These are phyloP conservation scores for Penicillium steckii DNA, from an alignment of 495 filamentous ascomycete species.

Conservation along the genomic window DNA sequence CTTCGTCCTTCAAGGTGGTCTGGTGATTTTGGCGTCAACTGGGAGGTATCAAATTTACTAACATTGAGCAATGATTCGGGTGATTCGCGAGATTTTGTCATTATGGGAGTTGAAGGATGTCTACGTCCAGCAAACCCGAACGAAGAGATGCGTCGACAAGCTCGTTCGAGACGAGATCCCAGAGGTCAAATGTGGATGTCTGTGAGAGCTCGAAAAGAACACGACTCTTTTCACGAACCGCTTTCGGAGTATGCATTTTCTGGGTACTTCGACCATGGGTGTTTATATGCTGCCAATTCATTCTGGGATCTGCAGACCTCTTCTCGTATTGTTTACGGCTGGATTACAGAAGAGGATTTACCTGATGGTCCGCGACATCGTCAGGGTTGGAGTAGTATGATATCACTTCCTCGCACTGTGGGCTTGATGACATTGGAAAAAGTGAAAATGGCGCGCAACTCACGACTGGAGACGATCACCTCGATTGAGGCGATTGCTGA, in stretches of 20 bases:
- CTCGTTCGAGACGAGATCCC: constrained; percentile 20
- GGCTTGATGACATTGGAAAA: constrained; percentile 24
- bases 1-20: constrained; percentile 44
- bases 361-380: constrained; percentile 32
- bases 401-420: constrained; percentile 34
- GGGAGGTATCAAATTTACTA: constrained; percentile 55
- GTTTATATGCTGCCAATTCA: constrained; percentile 38
- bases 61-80: constrained; percentile 38
- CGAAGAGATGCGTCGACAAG: constrained; percentile 1
- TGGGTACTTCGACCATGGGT: constrained; percentile 39
- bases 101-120: constrained; percentile 51
- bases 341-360: constrained; percentile 41
- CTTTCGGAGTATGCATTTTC: constrained; percentile 26
- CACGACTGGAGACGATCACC: constrained; percentile 30
- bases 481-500: constrained; percentile 29
- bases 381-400: constrained; percentile 41
- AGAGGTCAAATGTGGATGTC: constrained; percentile 39
- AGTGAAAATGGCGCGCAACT: constrained; percentile 31
- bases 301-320: constrained; percentile 36
- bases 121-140: constrained; percentile 8
- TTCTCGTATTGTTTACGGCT: constrained; percentile 32
- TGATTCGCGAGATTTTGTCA: constrained; percentile 41
- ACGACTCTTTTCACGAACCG: constrained; percentile 1
- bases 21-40: constrained; percentile 54
- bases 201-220: constrained; percentile 12